These are phyloP conservation scores for Neopestalotiopsis sp. DNA, from an alignment of 2,329 filamentous ascomycete species.

Conservation along the genomic window DNA sequence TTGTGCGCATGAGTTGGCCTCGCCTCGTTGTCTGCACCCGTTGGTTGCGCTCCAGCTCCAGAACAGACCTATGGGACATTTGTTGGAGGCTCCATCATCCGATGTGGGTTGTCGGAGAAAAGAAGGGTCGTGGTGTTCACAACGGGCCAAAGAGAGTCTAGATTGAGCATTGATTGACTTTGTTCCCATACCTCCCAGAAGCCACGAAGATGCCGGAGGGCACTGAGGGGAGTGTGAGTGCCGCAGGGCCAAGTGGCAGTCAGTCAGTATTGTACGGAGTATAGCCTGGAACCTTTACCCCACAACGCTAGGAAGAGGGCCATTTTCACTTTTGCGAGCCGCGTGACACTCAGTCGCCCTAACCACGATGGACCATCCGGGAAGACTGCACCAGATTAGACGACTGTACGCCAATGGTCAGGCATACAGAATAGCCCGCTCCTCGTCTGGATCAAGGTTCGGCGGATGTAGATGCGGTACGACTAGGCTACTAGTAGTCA, in stretches of 20 bases:
- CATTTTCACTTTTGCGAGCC: background rate
- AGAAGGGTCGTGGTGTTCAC: background rate
- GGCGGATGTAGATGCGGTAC: constrained; percentile 1
- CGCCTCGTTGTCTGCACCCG: background rate
- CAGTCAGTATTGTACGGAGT: background rate
- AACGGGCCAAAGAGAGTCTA: background rate
- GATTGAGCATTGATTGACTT: background rate
- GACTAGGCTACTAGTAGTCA: background rate
- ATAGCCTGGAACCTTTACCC: background rate
- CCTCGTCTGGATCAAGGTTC: background rate
- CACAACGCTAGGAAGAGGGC: background rate
- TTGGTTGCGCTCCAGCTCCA: background rate
- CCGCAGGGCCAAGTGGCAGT: background rate
- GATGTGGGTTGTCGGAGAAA: background rate
- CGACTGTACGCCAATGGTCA: background rate
- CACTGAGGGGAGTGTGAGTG: background rate
- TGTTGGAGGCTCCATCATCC: background rate
- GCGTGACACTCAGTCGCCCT: background rate
- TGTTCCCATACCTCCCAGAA: background rate
- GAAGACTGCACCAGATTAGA: background rate
- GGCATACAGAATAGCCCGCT: background rate
- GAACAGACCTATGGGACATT: background rate
- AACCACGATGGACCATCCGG: background rate
- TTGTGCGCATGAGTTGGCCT: no score
- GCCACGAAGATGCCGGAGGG: background rate